These are phyloP conservation scores for Trichopus zeylanicus DNA, from an alignment of 116 monocot species.

Conservation along the genomic window DNA sequence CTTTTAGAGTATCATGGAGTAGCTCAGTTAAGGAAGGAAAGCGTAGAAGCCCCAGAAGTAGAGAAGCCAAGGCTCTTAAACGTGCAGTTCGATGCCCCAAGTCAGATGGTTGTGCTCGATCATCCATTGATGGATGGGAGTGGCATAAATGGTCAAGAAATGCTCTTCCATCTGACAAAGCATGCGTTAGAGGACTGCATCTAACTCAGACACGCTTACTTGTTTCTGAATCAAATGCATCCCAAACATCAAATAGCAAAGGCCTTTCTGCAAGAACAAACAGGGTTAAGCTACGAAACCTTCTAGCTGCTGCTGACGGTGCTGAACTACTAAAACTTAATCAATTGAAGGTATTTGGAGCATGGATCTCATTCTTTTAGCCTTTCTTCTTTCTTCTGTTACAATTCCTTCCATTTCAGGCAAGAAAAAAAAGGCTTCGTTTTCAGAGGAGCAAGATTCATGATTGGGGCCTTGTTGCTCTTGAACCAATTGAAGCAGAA, in stretches of 20 bases:
- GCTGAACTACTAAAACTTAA: slow-evolving; percentile 80
- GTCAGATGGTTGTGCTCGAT: slow-evolving; percentile 84
- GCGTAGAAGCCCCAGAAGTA: slow-evolving; percentile 7
- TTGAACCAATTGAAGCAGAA: slow-evolving; percentile 95
- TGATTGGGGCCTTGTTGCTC: slow-evolving; percentile 98
- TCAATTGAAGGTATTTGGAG: slow-evolving; percentile 52
- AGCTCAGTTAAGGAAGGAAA: slow-evolving; percentile 23
- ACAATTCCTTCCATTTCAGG: slow-evolving; percentile 25
- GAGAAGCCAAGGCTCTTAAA: slow-evolving; percentile 24
- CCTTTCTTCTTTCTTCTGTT: neutral
- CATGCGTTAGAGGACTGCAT: slow-evolving; percentile 42
- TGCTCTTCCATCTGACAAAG: slow-evolving; percentile 73
- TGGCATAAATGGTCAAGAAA: slow-evolving; percentile 86
- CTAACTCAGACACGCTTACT: slow-evolving; percentile 5
- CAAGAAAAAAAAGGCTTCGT: slow-evolving; percentile 78
- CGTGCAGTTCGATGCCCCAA: slow-evolving; percentile 47
- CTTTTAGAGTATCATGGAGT: slow-evolving; percentile 12
- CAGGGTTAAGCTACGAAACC: slow-evolving; percentile 74
- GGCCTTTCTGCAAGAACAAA: slow-evolving; percentile 96
- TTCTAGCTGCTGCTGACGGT: slow-evolving; percentile 92
- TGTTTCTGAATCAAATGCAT: slow-evolving; percentile 14
- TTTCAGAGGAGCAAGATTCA: slow-evolving; percentile 99
- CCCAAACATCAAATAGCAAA: slow-evolving; percentile 39
- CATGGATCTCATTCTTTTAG: neutral
- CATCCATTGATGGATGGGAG: slow-evolving; percentile 83